These are phyloP conservation scores for Aspergillaceae sp. DNA, from an alignment of 2,329 filamentous ascomycete species.

Conservation along the genomic window DNA sequence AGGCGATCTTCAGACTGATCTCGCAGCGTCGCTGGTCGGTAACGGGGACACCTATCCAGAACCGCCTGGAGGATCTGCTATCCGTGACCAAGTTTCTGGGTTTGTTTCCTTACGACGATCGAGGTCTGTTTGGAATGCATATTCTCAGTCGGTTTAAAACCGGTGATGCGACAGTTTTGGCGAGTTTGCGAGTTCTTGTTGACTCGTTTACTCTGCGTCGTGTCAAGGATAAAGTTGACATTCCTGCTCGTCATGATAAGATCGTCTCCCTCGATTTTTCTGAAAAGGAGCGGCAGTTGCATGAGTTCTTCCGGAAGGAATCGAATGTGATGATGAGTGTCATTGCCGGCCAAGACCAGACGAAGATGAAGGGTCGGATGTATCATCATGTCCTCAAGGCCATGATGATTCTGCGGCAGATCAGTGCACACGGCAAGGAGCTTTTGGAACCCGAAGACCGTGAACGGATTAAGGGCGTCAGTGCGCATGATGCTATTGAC, in stretches of 20 bases:
- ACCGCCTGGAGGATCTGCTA: slow-evolving; percentile 80
- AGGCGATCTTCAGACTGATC: slow-evolving; percentile 70
- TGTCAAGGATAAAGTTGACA: slow-evolving; percentile 80
- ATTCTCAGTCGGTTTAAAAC: slow-evolving; percentile 81
- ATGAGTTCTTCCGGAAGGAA: slow-evolving; percentile 75
- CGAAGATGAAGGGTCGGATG: slow-evolving; percentile 69
- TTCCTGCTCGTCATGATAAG: slow-evolving; percentile 65
- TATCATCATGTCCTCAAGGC: slow-evolving; percentile 90
- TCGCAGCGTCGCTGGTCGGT: slow-evolving; percentile 87
- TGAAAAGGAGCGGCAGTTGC: slow-evolving; percentile 64
- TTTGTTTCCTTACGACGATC: slow-evolving; percentile 75
- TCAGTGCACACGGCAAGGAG: slow-evolving; percentile 91
- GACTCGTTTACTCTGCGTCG: slow-evolving; percentile 90
- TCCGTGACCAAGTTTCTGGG: slow-evolving; percentile 79
- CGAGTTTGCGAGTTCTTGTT: slow-evolving; percentile 75
- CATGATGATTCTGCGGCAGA: slow-evolving; percentile 77
- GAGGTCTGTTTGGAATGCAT: slow-evolving; percentile 63
- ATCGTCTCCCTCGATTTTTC: slow-evolving; percentile 68
- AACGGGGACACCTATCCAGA: slow-evolving; percentile 94
- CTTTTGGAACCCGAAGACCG: slow-evolving; percentile 78
- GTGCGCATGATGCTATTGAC: slow-evolving; percentile 78
- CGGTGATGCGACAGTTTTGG: slow-evolving; percentile 71
- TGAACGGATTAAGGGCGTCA: slow-evolving; percentile 68
- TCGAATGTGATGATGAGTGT: slow-evolving; percentile 72
- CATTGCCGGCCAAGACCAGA: slow-evolving; percentile 57